Base-by-base conservation (phyloP, 2,329 filamentous ascomycete genomes). In the Diaporthe vexans region DNA sequence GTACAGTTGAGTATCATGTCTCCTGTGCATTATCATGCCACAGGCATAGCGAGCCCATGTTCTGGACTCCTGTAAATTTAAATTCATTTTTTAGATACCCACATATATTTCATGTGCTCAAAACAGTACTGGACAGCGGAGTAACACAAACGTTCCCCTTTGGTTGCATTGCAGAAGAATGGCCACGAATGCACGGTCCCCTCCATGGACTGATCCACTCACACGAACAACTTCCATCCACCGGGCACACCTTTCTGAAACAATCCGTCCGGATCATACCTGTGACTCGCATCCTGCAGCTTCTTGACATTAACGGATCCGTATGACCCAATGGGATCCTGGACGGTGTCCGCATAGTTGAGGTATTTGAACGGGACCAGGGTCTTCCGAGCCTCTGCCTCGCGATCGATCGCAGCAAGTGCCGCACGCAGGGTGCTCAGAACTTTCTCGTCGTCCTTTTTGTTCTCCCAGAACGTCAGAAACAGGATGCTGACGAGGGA, bases 241-340 rank as follows among this genome's bases (percentile, higher is more conserved):
- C 75, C 75, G 10, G 73, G 75, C 3, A 74, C 43, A n/a, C 59
- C 71, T 17, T 52, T 74, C 57, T 76, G 76, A 29, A 77, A 77
- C 13, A 77, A 11, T 2, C 75, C 75, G 17, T 52, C n/a, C n/a
- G 52, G 61, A 37, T 69, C 71, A 43, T 73, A 69, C 40, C 59
- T 52, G 19, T 35, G 24, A 4, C 35, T 56, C 4, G 48, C 40
- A 13, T 33, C 29, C 46, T 69, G 52, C 71, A 73, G 56, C 37
- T 10, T 68, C 10, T 21, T 19, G 51, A 43, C 51, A 46, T 73
- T 73, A 17, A 24, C 51, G 26, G 24, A 10, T 4, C 71, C 71
- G 26, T 73, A 73, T 2, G 35, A 57, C 9, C 35, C 35, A 24
- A 73, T 59, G 1, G 40, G 35, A 33, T 73, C 40, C 33, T 73